These are phyloP conservation scores for Chlamydomonas urium DNA, from an alignment of 139 green algal genomes.

Conservation along the genomic window DNA sequence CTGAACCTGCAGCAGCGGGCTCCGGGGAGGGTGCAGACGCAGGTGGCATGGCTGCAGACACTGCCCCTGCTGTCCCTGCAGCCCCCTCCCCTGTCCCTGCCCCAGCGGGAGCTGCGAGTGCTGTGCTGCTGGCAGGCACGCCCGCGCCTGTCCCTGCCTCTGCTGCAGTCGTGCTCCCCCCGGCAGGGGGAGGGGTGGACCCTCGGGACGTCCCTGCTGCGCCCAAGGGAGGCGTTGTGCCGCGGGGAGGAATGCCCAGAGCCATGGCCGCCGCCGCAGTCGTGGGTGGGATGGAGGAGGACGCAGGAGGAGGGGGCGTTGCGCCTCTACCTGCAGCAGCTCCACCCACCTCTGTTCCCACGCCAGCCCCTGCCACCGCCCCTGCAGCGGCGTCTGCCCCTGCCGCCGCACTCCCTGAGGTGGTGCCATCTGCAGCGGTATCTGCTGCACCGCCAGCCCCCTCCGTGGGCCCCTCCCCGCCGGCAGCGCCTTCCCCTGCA, in stretches of 20 bases:
- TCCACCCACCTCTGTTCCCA: not conserved
- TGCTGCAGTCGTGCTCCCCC: not conserved
- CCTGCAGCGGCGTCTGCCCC: slow-evolving; percentile 3
- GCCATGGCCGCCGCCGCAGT: too few relatives aligned
- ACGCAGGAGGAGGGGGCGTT: too few relatives aligned
- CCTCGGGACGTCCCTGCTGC: too few relatives aligned
- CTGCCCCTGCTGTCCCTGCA: too few relatives aligned
- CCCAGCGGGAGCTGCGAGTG: not conserved
- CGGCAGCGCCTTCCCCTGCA: not conserved
- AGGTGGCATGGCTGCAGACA: too few relatives aligned
- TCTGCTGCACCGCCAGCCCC: not conserved
- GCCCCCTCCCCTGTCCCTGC: too few relatives aligned
- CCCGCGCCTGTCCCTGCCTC: not conserved
- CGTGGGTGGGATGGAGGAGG: too few relatives aligned
- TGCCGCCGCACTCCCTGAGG: not conserved
- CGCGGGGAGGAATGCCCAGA: too few relatives aligned
- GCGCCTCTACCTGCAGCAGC: too few relatives aligned
- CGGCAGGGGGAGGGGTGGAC: too few relatives aligned
- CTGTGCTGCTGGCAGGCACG: not conserved
- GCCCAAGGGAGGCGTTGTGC: too few relatives aligned
- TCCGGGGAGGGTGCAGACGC: too few relatives aligned
- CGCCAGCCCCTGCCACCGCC: not conserved
- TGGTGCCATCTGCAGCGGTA: not conserved
- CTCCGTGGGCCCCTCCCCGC: slow-evolving; percentile 8
- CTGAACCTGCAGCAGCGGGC: not conserved